Evolutionary conservation across 139 green algal species (phyloP).

Genomic region (Tetraselmis striata): DNA sequence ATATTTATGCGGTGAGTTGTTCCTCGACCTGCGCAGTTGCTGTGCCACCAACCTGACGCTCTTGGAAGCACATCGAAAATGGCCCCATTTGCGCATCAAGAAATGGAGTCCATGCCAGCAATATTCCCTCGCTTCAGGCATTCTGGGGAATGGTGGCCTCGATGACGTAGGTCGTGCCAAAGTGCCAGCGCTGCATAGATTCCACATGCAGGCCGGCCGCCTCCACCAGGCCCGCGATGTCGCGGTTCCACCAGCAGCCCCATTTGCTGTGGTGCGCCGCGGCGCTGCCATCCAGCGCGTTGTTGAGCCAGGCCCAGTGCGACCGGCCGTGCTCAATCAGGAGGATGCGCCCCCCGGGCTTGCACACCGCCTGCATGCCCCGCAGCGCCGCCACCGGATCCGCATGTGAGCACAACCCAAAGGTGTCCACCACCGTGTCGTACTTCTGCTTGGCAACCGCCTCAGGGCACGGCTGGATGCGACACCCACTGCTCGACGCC

Average conservation of each 20-base stretch:
- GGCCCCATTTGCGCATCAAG: no score
- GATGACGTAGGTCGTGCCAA: conserved; percentile 65
- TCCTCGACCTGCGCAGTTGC: no score
- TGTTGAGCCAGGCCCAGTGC: not conserved
- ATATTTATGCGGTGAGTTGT: no score
- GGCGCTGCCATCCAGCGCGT: conserved; percentile 24
- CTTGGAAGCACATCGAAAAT: no score
- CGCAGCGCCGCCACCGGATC: conserved; percentile 47
- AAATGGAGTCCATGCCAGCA: no score
- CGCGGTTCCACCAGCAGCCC: conserved; percentile 74
- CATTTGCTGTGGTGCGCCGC: conserved; percentile 52
- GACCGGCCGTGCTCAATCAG: conserved; percentile 60
- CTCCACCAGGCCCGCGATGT: conserved; percentile 55
- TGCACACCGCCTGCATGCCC: conserved; percentile 39
- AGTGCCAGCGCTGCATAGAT: conserved; percentile 49
- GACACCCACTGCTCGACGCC: not conserved
- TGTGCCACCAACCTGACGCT: no score
- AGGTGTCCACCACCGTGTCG: conserved; percentile 71
- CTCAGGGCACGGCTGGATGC: not conserved
- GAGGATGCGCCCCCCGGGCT: conserved; percentile 47
- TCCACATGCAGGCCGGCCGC: conserved; percentile 54
- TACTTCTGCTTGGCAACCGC: not conserved
- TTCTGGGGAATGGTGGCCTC: no score
- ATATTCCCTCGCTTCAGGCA: no score
- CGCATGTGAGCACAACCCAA: conserved; percentile 58